Conservation (phyloP, 179 eudicot species). For the Kewa caespitosa region DNA sequence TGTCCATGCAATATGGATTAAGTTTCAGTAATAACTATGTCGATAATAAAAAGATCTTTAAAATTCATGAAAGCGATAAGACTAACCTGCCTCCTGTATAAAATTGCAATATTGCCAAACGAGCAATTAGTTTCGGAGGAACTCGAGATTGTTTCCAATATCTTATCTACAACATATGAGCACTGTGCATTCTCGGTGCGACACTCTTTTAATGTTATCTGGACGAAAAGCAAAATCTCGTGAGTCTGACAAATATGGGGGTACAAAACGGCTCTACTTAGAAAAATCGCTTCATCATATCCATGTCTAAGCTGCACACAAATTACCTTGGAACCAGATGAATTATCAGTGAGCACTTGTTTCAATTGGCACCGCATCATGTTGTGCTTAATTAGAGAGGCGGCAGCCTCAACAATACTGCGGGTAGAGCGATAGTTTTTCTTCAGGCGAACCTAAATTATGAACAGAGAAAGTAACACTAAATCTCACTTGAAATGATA, state of each 20-base stretch:
- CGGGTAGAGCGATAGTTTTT: conserved; percentile 89
- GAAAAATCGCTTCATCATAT: background rate
- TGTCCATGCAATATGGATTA: conserved; percentile 25
- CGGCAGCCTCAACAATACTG: conserved; percentile 91
- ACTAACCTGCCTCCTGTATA: conserved; percentile 90
- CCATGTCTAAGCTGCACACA: background rate
- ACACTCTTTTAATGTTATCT: conserved; percentile 87
- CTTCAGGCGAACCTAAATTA: conserved; percentile 59
- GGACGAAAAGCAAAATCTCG: conserved; percentile 10
- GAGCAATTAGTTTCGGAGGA: conserved; percentile 50
- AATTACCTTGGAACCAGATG: conserved; percentile 77
- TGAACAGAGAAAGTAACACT: background rate
- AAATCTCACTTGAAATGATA: conserved; percentile 2
- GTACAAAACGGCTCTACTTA: background rate
- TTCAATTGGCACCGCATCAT: conserved; percentile 55
- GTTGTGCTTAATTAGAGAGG: conserved; percentile 69
- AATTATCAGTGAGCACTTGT: conserved; percentile 69
- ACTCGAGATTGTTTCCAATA: conserved; percentile 60
- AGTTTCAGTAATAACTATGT: conserved; percentile 13
- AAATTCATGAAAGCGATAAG: conserved; percentile 13
- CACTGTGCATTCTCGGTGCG: conserved; percentile 79
- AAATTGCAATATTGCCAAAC: conserved; percentile 74
- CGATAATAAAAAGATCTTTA: background rate
- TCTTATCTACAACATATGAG: conserved; percentile 82
- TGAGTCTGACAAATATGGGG: background rate